Base-by-base conservation (phyloP, 192 early-diverging fungal species). In the Lobosporangium transversale region DNA sequence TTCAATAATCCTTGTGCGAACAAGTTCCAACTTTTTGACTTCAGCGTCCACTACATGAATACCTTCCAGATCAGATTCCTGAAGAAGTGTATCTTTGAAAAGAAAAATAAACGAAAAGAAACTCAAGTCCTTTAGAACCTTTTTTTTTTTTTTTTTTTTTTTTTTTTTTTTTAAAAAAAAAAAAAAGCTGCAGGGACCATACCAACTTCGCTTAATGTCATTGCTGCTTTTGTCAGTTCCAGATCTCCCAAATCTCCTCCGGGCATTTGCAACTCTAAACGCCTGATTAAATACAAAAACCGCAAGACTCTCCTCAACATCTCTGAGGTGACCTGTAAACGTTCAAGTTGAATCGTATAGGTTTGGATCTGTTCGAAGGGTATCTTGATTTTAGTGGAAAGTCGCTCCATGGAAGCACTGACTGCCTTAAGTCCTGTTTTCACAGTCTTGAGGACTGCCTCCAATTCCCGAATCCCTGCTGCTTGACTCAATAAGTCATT, bases 401-500 rank as follows among this genome's bases (percentile, higher is more conserved):
- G 79, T 44, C 89, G 76, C 51, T 84, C 76, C 71, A 90, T 80
- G 24, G 87, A 90, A 26, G 52, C 30, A 27, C 86, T 91, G n/a
- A 91, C 59, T 7, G 75, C 67, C 10, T 62, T 54, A 40, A 91
- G 80, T 44, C 84, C 81, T 21, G 80, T 63, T 58, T 87, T 81
- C 10, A 91, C 87, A 8, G 79, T 81, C 20, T 62, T 54, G 32
- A 93, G 62, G 0, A 83, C 68, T 1, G 58, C 71, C 33, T 90
- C 89, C 35, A 93, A 63, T n/a, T 85, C 79, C 42, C 86, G 81
- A 18, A 91, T 84, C 11, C 88, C 89, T 31, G 87, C 83, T 11
- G 89, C 87, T 73, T 93, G 90, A 12, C 85, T 80, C 29, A 93
- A 55, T 5, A 93, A 70, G 50, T 84, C 90, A 66, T 91, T 89